Base-by-base conservation (phyloP, 306 rosid genomes). In the Fragaria ananassa region DNA sequence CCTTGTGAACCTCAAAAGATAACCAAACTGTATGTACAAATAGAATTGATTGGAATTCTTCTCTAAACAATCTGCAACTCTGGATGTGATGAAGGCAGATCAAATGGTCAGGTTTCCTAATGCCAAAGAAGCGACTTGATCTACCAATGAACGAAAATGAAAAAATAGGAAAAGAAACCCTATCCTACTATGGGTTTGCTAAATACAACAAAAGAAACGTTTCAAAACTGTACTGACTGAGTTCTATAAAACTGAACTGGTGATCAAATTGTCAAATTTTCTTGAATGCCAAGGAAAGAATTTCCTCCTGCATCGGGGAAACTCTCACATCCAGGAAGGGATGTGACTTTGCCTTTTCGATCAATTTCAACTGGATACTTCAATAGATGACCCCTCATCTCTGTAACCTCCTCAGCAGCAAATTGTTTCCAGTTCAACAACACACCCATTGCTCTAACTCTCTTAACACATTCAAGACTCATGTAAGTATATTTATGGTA, bases 291-390 rank as follows among this genome's bases (percentile, higher is more conserved):
- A 82, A 83, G 80, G 66, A 90, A 95, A 18, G 99, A 95, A 47
- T 76, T 91, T 60, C 99, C 99, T 68, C 99, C 99, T 0, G 87
- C 97, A 68, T 95, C 98, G 0, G 99, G 99, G 78, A 95, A 95
- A 74, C 81, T 90, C 82, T 89, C 97, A 35, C 81, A 79, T 27
- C 93, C 97, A 23, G 87, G 90, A 80, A 95, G 86, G 21, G 99
- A 47, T 64, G 62, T 88, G 58, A 95, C 97, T 86, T 87, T 95
- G 46, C 97, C 99, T 74, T 70, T 92, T 39, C 78, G 77, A 81
- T 86, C 90, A 31, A 95, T 92, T 47, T 95, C 96, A 34, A 95
- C 97, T 0, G 99, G 99, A 87, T 95, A 95, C 80, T 91, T 92
- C 49, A 95, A 74, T 4, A 95, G 87, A 84, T 95, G 99, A 42